Base-by-base conservation (phyloP, 768 basidiomycete genomes). In the Boletellus emodensis region DNA sequence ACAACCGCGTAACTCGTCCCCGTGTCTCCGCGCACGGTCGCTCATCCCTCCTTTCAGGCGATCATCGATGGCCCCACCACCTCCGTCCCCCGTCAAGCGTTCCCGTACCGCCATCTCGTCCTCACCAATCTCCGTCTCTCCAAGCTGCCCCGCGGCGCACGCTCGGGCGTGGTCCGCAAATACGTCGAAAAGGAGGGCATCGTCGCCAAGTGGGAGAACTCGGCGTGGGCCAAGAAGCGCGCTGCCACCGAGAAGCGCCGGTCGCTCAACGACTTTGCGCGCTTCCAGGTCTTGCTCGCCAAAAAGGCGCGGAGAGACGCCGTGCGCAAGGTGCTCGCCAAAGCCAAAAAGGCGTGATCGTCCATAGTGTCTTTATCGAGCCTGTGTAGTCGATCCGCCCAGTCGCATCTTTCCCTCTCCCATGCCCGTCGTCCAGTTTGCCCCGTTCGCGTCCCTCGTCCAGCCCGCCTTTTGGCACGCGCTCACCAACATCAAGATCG, bases 41-140 rank as follows among this genome's bases (percentile, higher is more conserved):
- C 40, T 46, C 41, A 42, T 6, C 17, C 33, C 20, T 9, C 41
- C 28, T 17, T 46, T 0, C 63, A 98, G 95, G 95, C 94, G 32
- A 83, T 99, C 67, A 83, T 98, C 64, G 95, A 98, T 72, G 94
- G 94, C 40, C 94, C 96, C 47, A 80, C 81, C 33, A 92, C 94
- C 52, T 83, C 79, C 55, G 94, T 99, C 47, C 87, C 95, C 60
- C 91, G 96, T 63, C 95, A 96, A 73, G 66, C 87, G 24, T 90
- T 84, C 78, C 82, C 90, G 58, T 97, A 88, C 84, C 88, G 88
- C 69, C 86, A 96, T 74, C 79, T 97, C 63, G 81, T 85, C 67
- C 88, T 99, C 66, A 97, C 94, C 20, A 87, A 90, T 51, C 76
- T 94, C 71, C 75, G 81, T 60, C 76, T 97, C 60, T 80, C 83